Evolutionary conservation across 2,329 filamentous ascomycete genomes (phyloP).

Genomic region (Colletotrichum liaoningense): DNA sequence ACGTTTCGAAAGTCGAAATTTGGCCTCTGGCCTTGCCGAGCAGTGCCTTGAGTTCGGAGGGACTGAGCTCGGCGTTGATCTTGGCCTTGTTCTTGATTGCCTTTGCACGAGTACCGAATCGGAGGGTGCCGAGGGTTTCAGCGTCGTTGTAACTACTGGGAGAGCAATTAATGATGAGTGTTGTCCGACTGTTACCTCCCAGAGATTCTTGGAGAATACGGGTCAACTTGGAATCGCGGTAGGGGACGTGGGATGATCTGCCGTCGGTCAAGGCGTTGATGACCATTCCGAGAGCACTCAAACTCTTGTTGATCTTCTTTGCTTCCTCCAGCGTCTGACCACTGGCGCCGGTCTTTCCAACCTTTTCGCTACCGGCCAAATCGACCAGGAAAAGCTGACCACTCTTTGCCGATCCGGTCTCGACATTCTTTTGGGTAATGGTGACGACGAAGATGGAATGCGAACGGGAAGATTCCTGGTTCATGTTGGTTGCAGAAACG

Average conservation of each 20-base stretch:
- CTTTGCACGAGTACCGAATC: conserved; percentile 96
- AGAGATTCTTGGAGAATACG: conserved; percentile 97
- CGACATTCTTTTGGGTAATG: conserved; percentile 96
- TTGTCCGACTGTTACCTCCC: conserved; percentile 98
- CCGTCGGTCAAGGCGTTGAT: conserved; percentile 97
- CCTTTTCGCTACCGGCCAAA: conserved; percentile 97
- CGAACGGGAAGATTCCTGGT: conserved; percentile 96
- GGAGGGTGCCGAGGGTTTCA: conserved; percentile 90
- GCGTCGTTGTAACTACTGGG: conserved; percentile 98
- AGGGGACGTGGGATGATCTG: conserved; percentile 95
- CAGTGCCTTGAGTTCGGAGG: conserved; percentile 91
- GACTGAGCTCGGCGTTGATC: conserved; percentile 98
- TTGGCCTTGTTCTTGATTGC: conserved; percentile 99
- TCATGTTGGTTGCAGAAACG: conserved; percentile 99
- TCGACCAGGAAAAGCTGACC: conserved; percentile 98
- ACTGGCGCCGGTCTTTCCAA: conserved; percentile 97
- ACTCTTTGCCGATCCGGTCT: conserved; percentile 95
- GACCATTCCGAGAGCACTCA: conserved; percentile 98
- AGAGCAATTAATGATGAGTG: conserved; percentile 98
- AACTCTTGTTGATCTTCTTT: conserved; percentile 99
- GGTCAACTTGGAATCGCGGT: conserved; percentile 97
- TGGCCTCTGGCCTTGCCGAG: conserved; percentile 93
- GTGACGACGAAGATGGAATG: conserved; percentile 99
- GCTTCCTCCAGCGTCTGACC: conserved; percentile 97
- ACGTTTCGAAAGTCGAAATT: conserved; percentile 87